Conservation (phyloP, 768 basidiomycete genomes). For the Kwoniella sp. region DNA sequence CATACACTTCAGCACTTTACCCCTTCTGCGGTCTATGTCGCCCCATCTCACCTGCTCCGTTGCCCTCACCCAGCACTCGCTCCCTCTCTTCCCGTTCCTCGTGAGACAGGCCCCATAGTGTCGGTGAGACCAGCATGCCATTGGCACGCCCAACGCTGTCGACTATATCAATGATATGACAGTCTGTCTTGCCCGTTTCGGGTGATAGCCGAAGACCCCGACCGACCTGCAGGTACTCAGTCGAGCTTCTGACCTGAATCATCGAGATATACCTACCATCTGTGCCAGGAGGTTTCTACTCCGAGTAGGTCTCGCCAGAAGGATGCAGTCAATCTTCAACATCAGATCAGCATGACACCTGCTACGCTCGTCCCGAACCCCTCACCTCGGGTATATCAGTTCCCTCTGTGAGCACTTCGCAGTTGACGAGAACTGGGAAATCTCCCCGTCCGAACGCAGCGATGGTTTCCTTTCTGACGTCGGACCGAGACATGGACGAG, state of each 20-base stretch:
- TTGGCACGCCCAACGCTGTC: conserved; percentile 65
- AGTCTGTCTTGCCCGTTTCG: conserved; percentile 71
- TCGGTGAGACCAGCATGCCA: conserved; percentile 73
- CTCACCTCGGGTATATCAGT: conserved; percentile 77
- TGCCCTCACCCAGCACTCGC: neutral
- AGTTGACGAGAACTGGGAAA: conserved; percentile 86
- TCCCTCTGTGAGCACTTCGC: conserved; percentile 90
- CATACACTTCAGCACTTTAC: neutral
- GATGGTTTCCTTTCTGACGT: conserved; percentile 64
- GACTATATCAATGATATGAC: conserved; percentile 86
- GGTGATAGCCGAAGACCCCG: conserved; percentile 85
- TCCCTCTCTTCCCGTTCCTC: conserved; percentile 62
- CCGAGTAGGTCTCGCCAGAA: conserved; percentile 81
- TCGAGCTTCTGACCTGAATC: too few species aligned
- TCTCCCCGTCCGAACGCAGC: conserved; percentile 63
- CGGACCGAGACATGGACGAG: conserved; percentile 62
- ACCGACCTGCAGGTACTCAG: conserved; percentile 86
- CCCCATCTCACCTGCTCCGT: conserved; percentile 42
- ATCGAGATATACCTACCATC: conserved; percentile 81
- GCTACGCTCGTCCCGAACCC: neutral
- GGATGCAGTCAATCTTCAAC: conserved; percentile 69
- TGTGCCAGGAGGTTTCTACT: conserved; percentile 86
- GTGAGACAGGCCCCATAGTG: conserved; percentile 68
- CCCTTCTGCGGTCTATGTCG: neutral
- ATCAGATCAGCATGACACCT: neutral